A percentile compares a stretch with the other conserved stretches of the same genome.
Conservation (phyloP, 192 early-diverging fungal species). For the Dispira parvispora region DNA sequence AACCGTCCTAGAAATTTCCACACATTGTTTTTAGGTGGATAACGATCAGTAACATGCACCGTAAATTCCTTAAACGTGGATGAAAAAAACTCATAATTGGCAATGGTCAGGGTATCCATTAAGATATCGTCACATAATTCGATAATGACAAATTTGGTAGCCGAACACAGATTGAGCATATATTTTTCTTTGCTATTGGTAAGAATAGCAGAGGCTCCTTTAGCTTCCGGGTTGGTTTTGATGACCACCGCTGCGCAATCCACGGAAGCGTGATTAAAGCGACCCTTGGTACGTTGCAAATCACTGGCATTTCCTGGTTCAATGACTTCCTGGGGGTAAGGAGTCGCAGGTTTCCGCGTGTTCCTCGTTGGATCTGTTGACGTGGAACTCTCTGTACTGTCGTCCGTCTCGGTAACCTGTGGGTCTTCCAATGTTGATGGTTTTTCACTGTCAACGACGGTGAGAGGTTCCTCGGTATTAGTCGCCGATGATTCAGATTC, state of each 20-base stretch:
- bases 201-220: slow-evolving; percentile 62
- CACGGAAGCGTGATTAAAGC: slow-evolving; percentile 90
- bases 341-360: too few relatives aligned
- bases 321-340: not conserved
- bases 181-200: slow-evolving; percentile 88
- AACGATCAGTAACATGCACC: slow-evolving; percentile 56
- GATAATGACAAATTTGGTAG: slow-evolving; percentile 71
- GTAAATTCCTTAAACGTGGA: slow-evolving; percentile 80
- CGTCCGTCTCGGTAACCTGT: too few relatives aligned
- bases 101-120: slow-evolving; percentile 75
- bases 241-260: slow-evolving; percentile 87
- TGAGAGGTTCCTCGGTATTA: too few relatives aligned
- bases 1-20: slow-evolving; percentile 78
- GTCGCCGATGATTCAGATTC: too few relatives aligned
- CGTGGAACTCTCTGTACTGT: too few relatives aligned
- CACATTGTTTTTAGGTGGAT: slow-evolving; percentile 51
- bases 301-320: not conserved
- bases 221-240: slow-evolving; percentile 69
- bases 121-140: slow-evolving; percentile 91
- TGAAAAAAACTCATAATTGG: slow-evolving; percentile 95
- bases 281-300: slow-evolving; percentile 41
- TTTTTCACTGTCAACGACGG: too few relatives aligned
- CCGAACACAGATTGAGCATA: slow-evolving; percentile 81
- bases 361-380: too few relatives aligned
- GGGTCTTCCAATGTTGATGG: too few relatives aligned